A percentile compares a stretch with the other conserved stretches of the same genome.
Evolutionary conservation across 2,329 filamentous ascomycete genomes (phyloP).

Genomic region (Aspergillus transmontanensis): DNA sequence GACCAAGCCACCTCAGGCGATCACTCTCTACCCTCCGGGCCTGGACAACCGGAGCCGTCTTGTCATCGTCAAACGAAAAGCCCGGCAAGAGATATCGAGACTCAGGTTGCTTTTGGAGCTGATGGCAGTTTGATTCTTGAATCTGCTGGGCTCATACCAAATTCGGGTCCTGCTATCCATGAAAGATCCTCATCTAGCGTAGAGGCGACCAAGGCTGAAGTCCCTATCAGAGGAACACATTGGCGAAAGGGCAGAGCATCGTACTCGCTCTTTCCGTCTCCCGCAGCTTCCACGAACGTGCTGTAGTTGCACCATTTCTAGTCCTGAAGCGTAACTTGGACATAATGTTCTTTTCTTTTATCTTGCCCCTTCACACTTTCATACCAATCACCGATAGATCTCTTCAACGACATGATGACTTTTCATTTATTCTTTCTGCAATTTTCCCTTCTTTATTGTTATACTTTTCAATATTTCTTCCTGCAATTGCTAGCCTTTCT

Average conservation of each 20-base stretch:
- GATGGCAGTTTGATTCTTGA: constrained; percentile 31
- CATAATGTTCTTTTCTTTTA: constrained; percentile 9
- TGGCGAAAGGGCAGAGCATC: constrained; percentile 44
- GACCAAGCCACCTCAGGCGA: constrained; percentile 27
- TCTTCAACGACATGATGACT: constrained; percentile 32
- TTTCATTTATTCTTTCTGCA: constrained; percentile 16
- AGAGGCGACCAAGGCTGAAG: constrained; percentile 28
- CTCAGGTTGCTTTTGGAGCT: constrained; percentile 32
- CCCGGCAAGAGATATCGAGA: constrained; percentile 36
- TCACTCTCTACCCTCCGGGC: constrained; percentile 13
- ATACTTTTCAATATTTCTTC: not conserved
- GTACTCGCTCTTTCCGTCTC: constrained; percentile 40
- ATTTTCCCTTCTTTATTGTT: constrained; percentile 14
- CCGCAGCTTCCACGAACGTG: constrained; percentile 14
- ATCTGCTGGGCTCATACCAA: constrained; percentile 26
- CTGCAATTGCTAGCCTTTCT: not conserved
- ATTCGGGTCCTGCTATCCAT: constrained; percentile 27
- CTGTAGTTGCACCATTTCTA: constrained; percentile 12
- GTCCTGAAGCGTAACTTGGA: constrained; percentile 1
- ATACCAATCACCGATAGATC: constrained; percentile 18
- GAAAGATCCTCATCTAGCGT: constrained; percentile 42
- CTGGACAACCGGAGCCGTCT: constrained; percentile 26
- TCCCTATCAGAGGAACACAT: constrained; percentile 30
- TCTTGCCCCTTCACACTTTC: constrained; percentile 9
- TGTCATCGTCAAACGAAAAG: constrained; percentile 42